Percentiles rank a stretch among this genome's conserved stretches.
These are phyloP conservation scores for Backusella tuberculispora DNA, from an alignment of 192 early-diverging fungal species.

Conservation along the genomic window DNA sequence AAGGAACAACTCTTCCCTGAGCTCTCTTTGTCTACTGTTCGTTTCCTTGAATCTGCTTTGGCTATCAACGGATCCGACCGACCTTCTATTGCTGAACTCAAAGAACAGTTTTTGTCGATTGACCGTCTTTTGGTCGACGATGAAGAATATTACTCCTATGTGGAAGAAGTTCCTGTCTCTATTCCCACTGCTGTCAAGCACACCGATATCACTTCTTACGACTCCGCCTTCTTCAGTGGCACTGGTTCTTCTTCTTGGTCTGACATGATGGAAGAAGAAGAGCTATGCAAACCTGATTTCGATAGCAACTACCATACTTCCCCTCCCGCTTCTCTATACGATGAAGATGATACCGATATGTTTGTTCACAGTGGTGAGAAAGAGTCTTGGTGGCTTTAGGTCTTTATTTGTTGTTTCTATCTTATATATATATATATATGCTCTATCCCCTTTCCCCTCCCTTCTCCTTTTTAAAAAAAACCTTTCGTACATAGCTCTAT, in stretches of 20 bases:
- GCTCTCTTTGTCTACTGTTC: slow-evolving; percentile 43
- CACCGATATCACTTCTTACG: slow-evolving; percentile 24
- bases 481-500: not conserved
- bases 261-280: slow-evolving; percentile 44
- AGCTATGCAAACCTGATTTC: not conserved
- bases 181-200: slow-evolving; percentile 31
- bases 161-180: slow-evolving; percentile 17
- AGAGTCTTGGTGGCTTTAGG: slow-evolving; percentile 45
- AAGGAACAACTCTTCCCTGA: slow-evolving; percentile 56
- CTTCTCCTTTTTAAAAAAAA: slow-evolving; percentile 4
- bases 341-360: slow-evolving; percentile 38
- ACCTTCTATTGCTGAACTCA: slow-evolving; percentile 39
- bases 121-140: slow-evolving; percentile 16
- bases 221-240: slow-evolving; percentile 42
- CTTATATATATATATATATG: slow-evolving; percentile 20
- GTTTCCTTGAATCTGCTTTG: slow-evolving; percentile 51
- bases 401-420: slow-evolving; percentile 7
- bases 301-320: slow-evolving; percentile 10
- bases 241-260: slow-evolving; percentile 34
- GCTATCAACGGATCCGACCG: slow-evolving; percentile 52
- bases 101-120: slow-evolving; percentile 29
- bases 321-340: slow-evolving; percentile 14
- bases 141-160: slow-evolving; percentile 22
- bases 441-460: slow-evolving; percentile 4
- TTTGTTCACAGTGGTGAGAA: slow-evolving; percentile 43